Conservation (phyloP, 2,329 filamentous ascomycete species). For the Claviceps pusilla region DNA sequence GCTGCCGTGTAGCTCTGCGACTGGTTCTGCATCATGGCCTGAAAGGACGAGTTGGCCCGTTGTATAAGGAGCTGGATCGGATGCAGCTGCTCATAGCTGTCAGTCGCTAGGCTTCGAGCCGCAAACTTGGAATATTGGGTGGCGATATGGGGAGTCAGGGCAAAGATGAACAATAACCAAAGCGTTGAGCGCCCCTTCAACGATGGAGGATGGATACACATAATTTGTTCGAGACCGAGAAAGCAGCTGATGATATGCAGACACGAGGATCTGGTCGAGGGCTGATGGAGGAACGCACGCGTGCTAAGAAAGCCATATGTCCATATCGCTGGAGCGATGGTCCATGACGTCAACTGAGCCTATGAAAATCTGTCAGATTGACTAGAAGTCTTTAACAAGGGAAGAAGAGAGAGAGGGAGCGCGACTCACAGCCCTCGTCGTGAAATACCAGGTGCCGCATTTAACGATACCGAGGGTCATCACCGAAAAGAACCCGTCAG, state of each 20-base stretch:
- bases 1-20: constrained; percentile 23
- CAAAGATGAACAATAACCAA: neutral
- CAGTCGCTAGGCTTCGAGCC: neutral
- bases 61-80: constrained; percentile 21
- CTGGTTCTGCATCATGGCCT: constrained; percentile 19
- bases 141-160: neutral
- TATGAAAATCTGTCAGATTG: neutral
- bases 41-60: constrained; percentile 16
- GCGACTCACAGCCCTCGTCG: neutral
- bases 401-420: neutral
- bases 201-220: neutral
- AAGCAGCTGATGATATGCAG: neutral
- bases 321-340: neutral
- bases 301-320: neutral
- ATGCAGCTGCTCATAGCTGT: constrained; percentile 11
- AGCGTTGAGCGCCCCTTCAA: neutral
- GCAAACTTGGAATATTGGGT: neutral
- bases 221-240: neutral
- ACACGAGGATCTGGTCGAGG: neutral
- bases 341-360: neutral
- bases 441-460: neutral
- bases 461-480: neutral
- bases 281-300: neutral
- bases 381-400: neutral
- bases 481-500: neutral